These are phyloP conservation scores for Nannochloropsis salina DNA, from an alignment of 108 stramenopile species.

Conservation along the genomic window DNA sequence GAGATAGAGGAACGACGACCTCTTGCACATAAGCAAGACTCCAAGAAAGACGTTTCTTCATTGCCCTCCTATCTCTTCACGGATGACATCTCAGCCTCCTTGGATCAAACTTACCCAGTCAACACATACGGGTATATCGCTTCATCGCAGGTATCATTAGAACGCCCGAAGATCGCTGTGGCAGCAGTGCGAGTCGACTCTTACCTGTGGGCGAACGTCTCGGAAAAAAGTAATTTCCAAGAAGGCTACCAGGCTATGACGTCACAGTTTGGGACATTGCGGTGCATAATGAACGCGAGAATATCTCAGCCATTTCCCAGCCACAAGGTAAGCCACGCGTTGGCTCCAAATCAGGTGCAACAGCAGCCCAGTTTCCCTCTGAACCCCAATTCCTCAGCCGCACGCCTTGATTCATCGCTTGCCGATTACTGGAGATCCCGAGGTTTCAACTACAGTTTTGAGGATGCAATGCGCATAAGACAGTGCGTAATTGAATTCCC, in stretches of 20 bases:
- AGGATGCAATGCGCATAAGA: not conserved
- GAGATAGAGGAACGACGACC: not conserved
- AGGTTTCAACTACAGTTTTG: not conserved
- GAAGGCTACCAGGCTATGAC: not conserved
- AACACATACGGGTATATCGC: not conserved
- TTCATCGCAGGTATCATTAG: not conserved
- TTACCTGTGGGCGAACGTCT: not conserved
- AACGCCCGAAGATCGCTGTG: not conserved
- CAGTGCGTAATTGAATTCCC: conserved; percentile 14
- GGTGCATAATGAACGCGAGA: not conserved
- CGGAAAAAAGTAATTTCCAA: not conserved
- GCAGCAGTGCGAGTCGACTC: conserved; percentile 12
- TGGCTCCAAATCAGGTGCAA: not conserved
- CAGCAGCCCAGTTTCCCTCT: not conserved
- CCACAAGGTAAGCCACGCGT: not conserved
- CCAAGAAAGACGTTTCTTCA: not conserved
- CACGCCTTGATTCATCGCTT: not conserved
- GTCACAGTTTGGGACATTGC: not conserved
- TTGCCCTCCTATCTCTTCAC: not conserved
- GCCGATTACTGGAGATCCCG: conserved; percentile 11
- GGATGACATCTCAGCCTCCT: not conserved
- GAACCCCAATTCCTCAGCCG: not conserved
- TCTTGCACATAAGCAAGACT: not conserved
- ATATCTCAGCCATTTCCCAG: not conserved
- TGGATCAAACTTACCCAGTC: not conserved